Evolutionary conservation across 805 yeast species (phyloP), one percentile per base, ranked within the genome.

Genomic region (Metschnikowia aberdeeniae): DNA sequence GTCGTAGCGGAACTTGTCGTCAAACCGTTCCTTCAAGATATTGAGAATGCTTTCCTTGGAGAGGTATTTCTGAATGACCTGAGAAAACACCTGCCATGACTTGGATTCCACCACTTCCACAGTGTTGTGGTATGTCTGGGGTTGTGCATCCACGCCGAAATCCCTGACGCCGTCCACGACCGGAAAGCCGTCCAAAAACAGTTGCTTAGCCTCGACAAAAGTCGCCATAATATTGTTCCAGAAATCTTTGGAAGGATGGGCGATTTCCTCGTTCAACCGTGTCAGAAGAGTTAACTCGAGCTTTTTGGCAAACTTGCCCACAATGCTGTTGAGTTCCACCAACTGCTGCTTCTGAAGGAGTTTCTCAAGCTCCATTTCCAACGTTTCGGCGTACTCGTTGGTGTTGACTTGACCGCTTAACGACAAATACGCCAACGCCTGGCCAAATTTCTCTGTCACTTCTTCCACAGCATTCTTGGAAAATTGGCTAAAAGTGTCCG

Each of bases 1-100:
- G 61, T 89, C 97, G 61, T 86, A 93, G 55, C 92, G 75, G 69
- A 93, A 92, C 35, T 66, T 70, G 46, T 82, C 87, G 55, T 92
- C 97, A 67, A 93, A 92, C 47, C 79, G 70, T 48, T 87, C 95
- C 59, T 87, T 81, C 59, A 92, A 64, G 22, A 88, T 73, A 43
- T 73, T 69, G 1, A 84, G 70, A 6, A 86, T 77, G 17, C 76
- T 79, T 43, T 86, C 96, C 47, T 80, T 84, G 26, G 80, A 75
- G 40, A 86, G 64, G 52, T 77, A 75, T 45, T 84, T 85, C 53
- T 76, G 82, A 36, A 85, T 71, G 22, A 78, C 70, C 8, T 71
- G 74, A 47, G 80, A 74, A 49, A 89, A 78, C 22, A 71, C 66
- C 27, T 66, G 61, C 97, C 98, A 92, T 3, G 87, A 76, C 29